These are phyloP conservation scores for Syzygium syzygioides DNA, from an alignment of 441 rosid genomes.

Conservation along the genomic window DNA sequence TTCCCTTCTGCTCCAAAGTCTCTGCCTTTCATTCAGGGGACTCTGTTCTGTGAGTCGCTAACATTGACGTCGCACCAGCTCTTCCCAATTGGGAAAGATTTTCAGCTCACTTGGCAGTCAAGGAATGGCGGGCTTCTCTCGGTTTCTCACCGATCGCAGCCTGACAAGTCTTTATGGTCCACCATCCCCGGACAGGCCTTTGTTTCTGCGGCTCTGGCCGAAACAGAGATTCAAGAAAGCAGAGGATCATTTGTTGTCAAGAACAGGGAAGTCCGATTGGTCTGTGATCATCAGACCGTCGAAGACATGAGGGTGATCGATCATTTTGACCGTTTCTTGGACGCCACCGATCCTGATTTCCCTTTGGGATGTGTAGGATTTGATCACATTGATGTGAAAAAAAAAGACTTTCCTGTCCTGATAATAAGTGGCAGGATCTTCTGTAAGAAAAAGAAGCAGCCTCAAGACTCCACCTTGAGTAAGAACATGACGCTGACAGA, in stretches of 20 bases:
- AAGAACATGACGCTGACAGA: conserved; percentile 4
- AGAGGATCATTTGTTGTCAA: conserved; percentile 54
- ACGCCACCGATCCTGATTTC: conserved; percentile 1
- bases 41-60: conserved; percentile 25
- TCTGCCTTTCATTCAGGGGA: conserved; percentile 40
- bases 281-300: conserved; percentile 44
- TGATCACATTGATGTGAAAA: conserved; percentile 12
- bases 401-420: conserved; percentile 25
- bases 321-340: conserved; percentile 7
- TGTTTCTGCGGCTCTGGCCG: conserved; percentile 48
- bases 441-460: conserved; percentile 17
- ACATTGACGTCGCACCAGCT: conserved; percentile 17
- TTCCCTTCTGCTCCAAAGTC: conserved; percentile 42
- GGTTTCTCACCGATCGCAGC: conserved; percentile 34
- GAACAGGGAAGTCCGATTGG: conserved; percentile 25
- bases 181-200: conserved; percentile 49
- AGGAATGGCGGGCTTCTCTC: conserved; percentile 38
- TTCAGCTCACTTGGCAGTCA: conserved; percentile 46
- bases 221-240: conserved; percentile 63
- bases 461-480: conserved; percentile 6
- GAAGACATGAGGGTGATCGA: conserved; percentile 35
- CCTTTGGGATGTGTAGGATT: conserved; percentile 9
- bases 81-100: conserved; percentile 42
- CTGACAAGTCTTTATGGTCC: conserved; percentile 45
- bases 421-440: conserved; percentile 41